Evolutionary conservation across 331 rosid genomes (phyloP).

Genomic region (Telfairia occidentalis): DNA sequence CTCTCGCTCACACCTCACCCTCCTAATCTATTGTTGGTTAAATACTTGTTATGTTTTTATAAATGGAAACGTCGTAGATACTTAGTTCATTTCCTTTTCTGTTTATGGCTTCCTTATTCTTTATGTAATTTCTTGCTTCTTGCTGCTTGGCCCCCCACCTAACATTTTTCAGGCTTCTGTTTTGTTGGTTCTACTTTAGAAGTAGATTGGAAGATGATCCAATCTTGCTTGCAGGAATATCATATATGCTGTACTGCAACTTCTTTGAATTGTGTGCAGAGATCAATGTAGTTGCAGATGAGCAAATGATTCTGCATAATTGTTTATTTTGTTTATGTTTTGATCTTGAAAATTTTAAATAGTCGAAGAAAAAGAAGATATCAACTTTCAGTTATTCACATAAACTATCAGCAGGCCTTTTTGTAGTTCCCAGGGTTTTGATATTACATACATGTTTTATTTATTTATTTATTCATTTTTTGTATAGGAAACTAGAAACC

Average conservation of each 20-base stretch:
- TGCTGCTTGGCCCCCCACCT: background rate
- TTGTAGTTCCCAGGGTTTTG: background rate
- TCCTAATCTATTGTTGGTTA: background rate
- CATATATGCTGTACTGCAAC: background rate
- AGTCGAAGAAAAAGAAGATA: background rate
- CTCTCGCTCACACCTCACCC: background rate
- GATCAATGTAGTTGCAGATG: background rate
- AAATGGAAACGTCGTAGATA: background rate
- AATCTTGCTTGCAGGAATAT: background rate
- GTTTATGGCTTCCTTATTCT: background rate
- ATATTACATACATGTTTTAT: background rate
- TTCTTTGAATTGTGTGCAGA: background rate
- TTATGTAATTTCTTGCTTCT: background rate
- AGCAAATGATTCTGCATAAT: background rate
- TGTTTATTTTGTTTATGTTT: background rate
- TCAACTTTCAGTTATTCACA: background rate
- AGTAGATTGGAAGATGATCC: background rate
- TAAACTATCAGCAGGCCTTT: background rate
- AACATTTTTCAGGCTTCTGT: background rate
- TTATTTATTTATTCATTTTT: background rate
- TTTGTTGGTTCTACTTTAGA: constrained; percentile 1
- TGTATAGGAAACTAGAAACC: background rate
- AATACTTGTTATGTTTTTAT: background rate
- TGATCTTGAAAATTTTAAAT: background rate
- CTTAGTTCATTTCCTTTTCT: background rate